A percentile compares a stretch with the other conserved stretches of the same genome.
phyloP scores from a whole-genome alignment of 1,284 basidiomycete genomes.

The Apiotrichum gracile region DNA sequence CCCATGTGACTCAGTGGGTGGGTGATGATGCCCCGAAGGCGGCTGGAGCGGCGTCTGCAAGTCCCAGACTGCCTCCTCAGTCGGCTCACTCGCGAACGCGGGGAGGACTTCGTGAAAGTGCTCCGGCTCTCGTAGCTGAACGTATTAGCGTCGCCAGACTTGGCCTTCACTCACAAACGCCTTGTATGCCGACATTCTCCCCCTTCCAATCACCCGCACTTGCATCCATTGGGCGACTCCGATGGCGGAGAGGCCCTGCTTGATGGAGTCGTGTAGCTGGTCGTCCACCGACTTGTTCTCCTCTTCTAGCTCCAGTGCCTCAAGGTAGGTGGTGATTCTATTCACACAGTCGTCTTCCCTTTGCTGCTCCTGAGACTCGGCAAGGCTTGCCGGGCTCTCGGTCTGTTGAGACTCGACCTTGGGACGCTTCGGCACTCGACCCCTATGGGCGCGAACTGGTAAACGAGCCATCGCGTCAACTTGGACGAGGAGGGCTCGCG shows the following conservation, averaged over 20 bases:
- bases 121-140: background rate
- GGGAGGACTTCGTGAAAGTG: background rate
- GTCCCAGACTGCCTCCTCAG: too few relatives aligned
- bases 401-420: too few relatives aligned
- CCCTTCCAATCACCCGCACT: background rate
- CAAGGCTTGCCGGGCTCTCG: too few relatives aligned
- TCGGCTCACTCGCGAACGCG: too few relatives aligned
- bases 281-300: background rate
- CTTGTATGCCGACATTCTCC: background rate
- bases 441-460: background rate
- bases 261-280: background rate
- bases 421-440: background rate
- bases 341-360: background rate
- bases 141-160: background rate
- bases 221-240: conserved; percentile 16
- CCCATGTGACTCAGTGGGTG: too few relatives aligned
- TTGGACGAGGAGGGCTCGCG: background rate
- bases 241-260: conserved; percentile 14
- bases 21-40: too few relatives aligned
- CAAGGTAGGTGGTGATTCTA: background rate
- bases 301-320: background rate
- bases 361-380: background rate
- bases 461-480: background rate
- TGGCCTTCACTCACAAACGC: background rate
- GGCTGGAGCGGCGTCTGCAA: too few relatives aligned